Percentiles rank a stretch among this genome's conserved stretches.
Conservation (phyloP, 108 stramenopile species). For the Skeletonema menzelii region DNA sequence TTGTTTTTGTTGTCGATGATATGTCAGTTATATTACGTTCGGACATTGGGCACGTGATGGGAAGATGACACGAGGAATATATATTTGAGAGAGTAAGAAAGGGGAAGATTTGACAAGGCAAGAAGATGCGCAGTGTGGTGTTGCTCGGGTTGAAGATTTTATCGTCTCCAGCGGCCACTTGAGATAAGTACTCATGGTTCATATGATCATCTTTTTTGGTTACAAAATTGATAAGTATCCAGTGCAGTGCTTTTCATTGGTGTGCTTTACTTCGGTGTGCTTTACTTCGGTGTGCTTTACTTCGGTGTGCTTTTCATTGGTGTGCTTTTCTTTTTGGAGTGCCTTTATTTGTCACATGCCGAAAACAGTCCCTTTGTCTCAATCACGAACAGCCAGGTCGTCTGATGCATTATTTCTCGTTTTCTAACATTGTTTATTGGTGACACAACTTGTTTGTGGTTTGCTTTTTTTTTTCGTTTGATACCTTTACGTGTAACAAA, state of each 20-base stretch:
- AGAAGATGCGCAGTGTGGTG: not conserved
- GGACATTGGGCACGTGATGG: not conserved
- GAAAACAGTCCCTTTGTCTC: not conserved
- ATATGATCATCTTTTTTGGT: slow-evolving; percentile 15
- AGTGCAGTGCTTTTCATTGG: slow-evolving; percentile 3
- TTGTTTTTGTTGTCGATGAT: not conserved
- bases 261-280: not conserved
- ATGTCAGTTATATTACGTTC: not conserved
- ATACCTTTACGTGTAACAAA: slow-evolving; percentile 1
- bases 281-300: not conserved
- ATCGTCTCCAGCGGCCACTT: not conserved
- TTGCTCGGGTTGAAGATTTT: not conserved
- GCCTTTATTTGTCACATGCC: not conserved
- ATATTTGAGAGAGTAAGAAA: not conserved
- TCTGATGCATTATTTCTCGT: not conserved
- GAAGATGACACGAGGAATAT: not conserved
- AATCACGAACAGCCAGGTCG: not conserved
- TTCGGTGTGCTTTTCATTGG: not conserved
- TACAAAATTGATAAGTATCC: slow-evolving; percentile 3
- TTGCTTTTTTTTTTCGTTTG: not conserved
- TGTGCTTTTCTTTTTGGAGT: slow-evolving; percentile 6
- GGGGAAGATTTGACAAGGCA: not conserved
- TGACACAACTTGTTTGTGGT: slow-evolving; percentile 13
- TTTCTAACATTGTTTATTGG: slow-evolving; percentile 3
- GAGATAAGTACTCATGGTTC: slow-evolving; percentile 14